These are phyloP conservation scores for Taphrina confusa DNA, from an alignment of 1,139 yeast genomes.

Conservation along the genomic window DNA sequence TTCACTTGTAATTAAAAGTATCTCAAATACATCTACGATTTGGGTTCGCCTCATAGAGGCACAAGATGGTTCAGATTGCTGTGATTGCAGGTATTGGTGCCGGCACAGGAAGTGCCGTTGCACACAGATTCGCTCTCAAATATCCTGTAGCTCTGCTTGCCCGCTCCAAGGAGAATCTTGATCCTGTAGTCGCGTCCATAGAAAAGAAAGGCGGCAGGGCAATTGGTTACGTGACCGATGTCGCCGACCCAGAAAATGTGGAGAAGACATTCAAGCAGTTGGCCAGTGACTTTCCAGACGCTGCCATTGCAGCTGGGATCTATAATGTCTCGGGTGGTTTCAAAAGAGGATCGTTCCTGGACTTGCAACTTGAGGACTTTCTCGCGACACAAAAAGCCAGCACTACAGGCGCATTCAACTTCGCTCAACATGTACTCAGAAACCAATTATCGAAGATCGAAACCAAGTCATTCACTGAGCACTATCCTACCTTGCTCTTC, in stretches of 20 bases:
- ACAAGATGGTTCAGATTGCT: conserved; percentile 39
- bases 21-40: too few relatives aligned
- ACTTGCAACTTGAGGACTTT: conserved; percentile 33
- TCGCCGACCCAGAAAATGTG: conserved; percentile 31
- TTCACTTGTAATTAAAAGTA: too few relatives aligned
- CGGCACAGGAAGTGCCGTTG: conserved; percentile 37
- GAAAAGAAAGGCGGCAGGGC: conserved; percentile 4
- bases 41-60: too few relatives aligned
- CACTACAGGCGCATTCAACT: conserved; percentile 36
- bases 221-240: conserved; percentile 33
- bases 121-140: conserved; percentile 35
- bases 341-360: conserved; percentile 36
- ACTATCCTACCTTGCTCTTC: conserved; percentile 37
- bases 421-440: conserved; percentile 34
- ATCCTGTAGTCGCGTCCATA: conserved; percentile 19
- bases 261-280: conserved; percentile 25
- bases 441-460: not conserved
- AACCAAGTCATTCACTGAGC: not conserved
- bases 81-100: conserved; percentile 46
- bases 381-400: conserved; percentile 23
- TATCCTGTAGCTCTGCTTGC: conserved; percentile 38
- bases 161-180: conserved; percentile 33
- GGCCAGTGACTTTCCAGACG: conserved; percentile 18
- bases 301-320: conserved; percentile 37
- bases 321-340: conserved; percentile 39